These are phyloP conservation scores for Furcasterigmium furcatum DNA, from an alignment of 2,329 filamentous ascomycete genomes.

Conservation along the genomic window DNA sequence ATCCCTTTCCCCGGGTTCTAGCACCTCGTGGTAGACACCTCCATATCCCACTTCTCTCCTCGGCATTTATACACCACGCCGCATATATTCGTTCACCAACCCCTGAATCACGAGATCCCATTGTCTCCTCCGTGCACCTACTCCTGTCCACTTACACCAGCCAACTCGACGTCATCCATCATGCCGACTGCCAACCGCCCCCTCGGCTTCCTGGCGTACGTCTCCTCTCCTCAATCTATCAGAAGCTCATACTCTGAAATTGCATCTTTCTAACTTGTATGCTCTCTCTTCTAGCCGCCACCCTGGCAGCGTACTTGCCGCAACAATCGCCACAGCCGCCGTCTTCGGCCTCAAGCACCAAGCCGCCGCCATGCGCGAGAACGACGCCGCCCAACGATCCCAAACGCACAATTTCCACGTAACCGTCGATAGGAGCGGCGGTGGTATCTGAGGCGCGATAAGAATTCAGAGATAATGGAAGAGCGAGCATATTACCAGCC, in stretches of 20 bases:
- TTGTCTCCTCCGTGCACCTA: too few relatives aligned
- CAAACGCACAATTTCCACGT: constrained; percentile 39
- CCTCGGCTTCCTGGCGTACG: constrained; percentile 8
- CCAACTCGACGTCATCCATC: not conserved
- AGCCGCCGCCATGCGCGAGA: constrained; percentile 30
- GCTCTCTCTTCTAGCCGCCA: constrained; percentile 26
- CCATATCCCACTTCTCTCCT: too few relatives aligned
- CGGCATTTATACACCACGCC: too few relatives aligned
- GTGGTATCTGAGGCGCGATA: constrained; percentile 34
- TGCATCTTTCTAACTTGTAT: constrained; percentile 13
- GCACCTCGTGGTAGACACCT: too few relatives aligned
- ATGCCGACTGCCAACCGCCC: not conserved
- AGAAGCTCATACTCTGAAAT: too few relatives aligned
- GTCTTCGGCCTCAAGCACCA: constrained; percentile 27
- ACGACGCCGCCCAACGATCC: constrained; percentile 32
- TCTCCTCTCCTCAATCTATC: constrained; percentile 23
- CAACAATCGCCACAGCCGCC: constrained; percentile 23
- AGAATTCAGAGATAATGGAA: too few relatives aligned
- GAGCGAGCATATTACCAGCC: too few relatives aligned
- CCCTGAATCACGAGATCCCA: too few relatives aligned
- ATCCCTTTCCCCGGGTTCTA: too few relatives aligned
- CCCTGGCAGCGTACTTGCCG: constrained; percentile 30
- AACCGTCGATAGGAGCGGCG: constrained; percentile 49
- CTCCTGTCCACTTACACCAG: too few relatives aligned
- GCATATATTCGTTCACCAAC: too few relatives aligned